Evolutionary conservation across 768 basidiomycete species (phyloP).

Genomic region (Auricularia auricula-judae): DNA sequence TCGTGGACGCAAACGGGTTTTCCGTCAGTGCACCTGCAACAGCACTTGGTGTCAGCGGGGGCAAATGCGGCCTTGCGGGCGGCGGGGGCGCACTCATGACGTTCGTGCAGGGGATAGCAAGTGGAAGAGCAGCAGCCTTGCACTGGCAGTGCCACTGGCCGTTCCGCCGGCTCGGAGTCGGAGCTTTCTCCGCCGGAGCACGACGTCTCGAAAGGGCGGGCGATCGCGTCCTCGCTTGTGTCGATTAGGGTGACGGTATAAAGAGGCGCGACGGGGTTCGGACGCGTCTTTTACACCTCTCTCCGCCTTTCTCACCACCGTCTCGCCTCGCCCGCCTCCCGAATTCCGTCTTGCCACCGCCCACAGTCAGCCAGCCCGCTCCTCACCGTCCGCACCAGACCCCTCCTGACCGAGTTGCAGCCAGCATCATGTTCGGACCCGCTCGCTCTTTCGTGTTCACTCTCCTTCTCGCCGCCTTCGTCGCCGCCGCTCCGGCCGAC

Average conservation of each 20-base stretch:
- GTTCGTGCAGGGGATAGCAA: background rate
- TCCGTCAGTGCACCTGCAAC: constrained; percentile 20
- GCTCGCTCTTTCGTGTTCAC: constrained; percentile 7
- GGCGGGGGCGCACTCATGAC: background rate
- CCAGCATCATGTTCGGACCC: constrained; percentile 5
- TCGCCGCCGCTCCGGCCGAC: constrained; percentile 26
- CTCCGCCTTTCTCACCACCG: constrained; percentile 27
- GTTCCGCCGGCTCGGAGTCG: background rate
- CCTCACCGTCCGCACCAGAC: background rate
- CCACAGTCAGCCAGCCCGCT: background rate
- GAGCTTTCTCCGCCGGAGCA: background rate
- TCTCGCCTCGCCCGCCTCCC: constrained; percentile 25
- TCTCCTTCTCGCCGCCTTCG: constrained; percentile 11
- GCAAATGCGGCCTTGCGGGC: background rate
- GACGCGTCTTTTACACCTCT: constrained; percentile 15
- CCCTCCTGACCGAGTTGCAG: background rate
- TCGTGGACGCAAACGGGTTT: constrained; percentile 78
- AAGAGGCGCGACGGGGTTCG: background rate
- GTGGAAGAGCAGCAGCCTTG: background rate
- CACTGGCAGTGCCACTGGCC: background rate
- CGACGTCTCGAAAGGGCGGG: too few species aligned
- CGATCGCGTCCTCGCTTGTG: too few species aligned
- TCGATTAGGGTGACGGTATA: too few species aligned
- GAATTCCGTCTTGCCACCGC: too few species aligned
- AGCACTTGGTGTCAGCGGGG: background rate